These are phyloP conservation scores for Debaryomyces subglobosus DNA, from an alignment of 1,139 yeast genomes.

Conservation along the genomic window DNA sequence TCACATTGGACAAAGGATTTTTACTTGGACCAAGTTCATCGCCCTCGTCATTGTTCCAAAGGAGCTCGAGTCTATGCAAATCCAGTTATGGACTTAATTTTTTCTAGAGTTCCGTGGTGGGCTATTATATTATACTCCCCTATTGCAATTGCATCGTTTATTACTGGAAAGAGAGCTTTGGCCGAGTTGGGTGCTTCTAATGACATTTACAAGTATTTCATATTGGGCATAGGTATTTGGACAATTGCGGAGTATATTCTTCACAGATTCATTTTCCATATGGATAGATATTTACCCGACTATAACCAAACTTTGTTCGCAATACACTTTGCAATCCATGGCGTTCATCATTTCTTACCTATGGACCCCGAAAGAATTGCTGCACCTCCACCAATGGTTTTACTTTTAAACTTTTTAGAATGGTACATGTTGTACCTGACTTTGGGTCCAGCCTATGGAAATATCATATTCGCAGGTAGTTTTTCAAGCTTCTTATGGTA, in stretches of 20 bases:
- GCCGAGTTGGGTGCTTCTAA: neutral
- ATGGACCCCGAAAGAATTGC: constrained; percentile 1
- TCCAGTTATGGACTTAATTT: neutral
- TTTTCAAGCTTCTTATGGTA: neutral
- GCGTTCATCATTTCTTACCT: neutral
- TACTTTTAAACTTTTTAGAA: neutral
- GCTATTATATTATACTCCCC: neutral
- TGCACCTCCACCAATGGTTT: neutral
- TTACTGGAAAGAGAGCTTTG: neutral
- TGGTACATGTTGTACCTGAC: neutral
- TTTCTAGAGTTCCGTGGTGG: constrained; percentile 2
- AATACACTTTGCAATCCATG: neutral
- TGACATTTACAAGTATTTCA: neutral
- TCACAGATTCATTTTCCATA: neutral
- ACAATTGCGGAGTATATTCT: neutral
- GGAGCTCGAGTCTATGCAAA: neutral
- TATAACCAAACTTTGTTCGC: neutral
- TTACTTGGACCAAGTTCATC: constrained; percentile 2
- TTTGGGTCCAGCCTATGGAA: neutral
- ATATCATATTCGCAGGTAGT: neutral
- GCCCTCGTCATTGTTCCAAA: constrained; percentile 1
- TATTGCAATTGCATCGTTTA: neutral
- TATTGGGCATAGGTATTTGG: neutral
- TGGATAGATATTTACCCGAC: constrained; percentile 1
- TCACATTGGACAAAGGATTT: constrained; percentile 2